Conservation (phyloP, 116 monocot genomes). For the Posidonia oceanica region DNA sequence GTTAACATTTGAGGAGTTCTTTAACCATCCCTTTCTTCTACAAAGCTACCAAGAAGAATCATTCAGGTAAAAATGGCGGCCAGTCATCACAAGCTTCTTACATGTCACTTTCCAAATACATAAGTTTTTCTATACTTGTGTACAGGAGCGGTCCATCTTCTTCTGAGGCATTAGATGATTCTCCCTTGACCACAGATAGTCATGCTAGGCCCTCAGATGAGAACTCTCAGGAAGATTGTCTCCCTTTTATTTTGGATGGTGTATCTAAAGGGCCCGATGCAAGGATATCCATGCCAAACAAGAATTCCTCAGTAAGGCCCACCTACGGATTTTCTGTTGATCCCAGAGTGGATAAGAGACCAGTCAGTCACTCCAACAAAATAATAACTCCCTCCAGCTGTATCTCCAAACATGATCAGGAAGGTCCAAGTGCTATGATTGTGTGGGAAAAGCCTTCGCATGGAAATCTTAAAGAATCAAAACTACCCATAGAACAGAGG, state of each 20-base stretch:
- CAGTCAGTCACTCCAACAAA: conserved; percentile 18
- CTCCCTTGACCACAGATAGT: conserved; percentile 19
- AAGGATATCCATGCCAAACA: background rate
- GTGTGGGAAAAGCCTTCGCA: conserved; percentile 10
- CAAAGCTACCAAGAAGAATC: conserved; percentile 24
- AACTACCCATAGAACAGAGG: conserved; percentile 8
- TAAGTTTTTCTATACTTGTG: background rate
- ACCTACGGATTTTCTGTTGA: conserved; percentile 51
- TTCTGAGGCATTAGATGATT: conserved; percentile 18
- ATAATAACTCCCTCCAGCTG: conserved; percentile 23
- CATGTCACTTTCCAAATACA: background rate
- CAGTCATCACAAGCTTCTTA: background rate
- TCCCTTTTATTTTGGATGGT: conserved; percentile 68
- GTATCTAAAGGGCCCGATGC: conserved; percentile 32
- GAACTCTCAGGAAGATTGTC: conserved; percentile 57
- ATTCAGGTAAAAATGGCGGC: conserved; percentile 35
- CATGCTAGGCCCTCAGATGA: conserved; percentile 20
- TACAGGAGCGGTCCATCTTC: conserved; percentile 21
- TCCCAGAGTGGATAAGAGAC: conserved; percentile 27
- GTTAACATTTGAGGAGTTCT: conserved; percentile 92
- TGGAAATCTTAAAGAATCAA: conserved; percentile 32
- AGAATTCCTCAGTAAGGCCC: conserved; percentile 20
- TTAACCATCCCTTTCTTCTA: conserved; percentile 79
- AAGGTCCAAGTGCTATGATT: conserved; percentile 18
- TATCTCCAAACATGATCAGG: conserved; percentile 14